Evolutionary conservation across 164 flowering plant genomes (phyloP), one percentile per base, ranked within the genome.

Genomic region (Pachysandra terminalis): DNA sequence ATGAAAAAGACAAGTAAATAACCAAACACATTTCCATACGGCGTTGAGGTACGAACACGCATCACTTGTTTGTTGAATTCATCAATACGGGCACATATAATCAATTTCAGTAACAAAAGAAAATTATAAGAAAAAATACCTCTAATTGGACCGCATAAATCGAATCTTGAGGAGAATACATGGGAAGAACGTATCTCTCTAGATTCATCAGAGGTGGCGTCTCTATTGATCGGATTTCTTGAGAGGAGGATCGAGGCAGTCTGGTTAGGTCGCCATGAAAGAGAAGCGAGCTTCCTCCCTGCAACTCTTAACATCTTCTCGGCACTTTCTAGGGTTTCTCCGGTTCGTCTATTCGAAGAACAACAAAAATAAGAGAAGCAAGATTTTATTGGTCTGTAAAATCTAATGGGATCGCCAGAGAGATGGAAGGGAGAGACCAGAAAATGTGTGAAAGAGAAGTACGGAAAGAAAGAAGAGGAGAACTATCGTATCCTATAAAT

Each of bases 201-300:
- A 74, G 73, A 57, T 14, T 56, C 71, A 37, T 60, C 71, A 19
- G 59, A 63, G 28, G 67, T 56, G 10, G 71, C 66, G 49, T 73
- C 74, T 13, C 61, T 73, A 68, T 63, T 59, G 66, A 72, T 40
- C 6, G 68, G 59, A 56, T 61, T 77, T 24, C 63, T 72, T 19
- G 80, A 68, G 56, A 71, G 32, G 56, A 74, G 5, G 48, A 80
- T 62, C 9, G 85, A 61, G 25, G 81, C 40, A 12, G 87, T 27
- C 68, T 66, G 80, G 59, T 68, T 65, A 17, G 82, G 61, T 65
- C 83, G 68, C 84, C 85, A 79, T 51, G 85, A 72, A 13, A 79
- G 75, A 73, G 82, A 81, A 25, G 87, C 77, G 27, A 86, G 68
- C 80, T 90, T 86, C 79, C 83, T 86, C 70, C 86, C 88, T 14